A percentile compares a stretch with the other conserved stretches of the same genome.
Evolutionary conservation across 2,329 filamentous ascomycete genomes (phyloP).

Genomic region (Dactylellina parvicollis): DNA sequence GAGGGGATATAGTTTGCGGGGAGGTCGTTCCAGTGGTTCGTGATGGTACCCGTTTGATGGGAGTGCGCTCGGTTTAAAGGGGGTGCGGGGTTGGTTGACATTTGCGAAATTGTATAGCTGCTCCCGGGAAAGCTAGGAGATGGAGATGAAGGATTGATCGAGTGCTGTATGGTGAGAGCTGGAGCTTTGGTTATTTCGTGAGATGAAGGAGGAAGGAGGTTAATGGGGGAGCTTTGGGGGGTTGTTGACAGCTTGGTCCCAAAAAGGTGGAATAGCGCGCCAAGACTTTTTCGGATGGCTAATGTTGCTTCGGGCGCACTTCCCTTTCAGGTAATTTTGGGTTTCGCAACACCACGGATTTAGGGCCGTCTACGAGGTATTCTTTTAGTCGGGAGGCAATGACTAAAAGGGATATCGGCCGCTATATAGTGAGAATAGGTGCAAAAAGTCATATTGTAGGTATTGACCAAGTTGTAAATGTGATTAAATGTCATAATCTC

Average conservation of each 20-base stretch:
- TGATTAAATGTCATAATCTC: neutral
- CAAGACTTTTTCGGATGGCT: conserved; percentile 18
- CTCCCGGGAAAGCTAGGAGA: no score
- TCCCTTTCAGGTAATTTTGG: conserved; percentile 26
- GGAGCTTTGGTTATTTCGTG: neutral
- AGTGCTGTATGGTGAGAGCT: neutral
- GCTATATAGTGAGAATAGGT: no score
- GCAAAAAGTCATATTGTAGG: no score
- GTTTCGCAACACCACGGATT: conserved; percentile 28
- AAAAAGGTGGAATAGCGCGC: conserved; percentile 7
- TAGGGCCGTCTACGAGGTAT: conserved; percentile 12
- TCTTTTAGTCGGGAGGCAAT: neutral
- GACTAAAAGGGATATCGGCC: no score
- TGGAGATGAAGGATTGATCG: no score
- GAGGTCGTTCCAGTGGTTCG: conserved; percentile 59
- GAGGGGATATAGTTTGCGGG: conserved; percentile 56
- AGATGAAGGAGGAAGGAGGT: neutral
- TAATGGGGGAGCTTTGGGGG: neutral
- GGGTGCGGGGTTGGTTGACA: neutral
- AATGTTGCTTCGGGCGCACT: no score
- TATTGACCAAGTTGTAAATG: neutral
- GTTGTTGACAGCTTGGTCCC: conserved; percentile 30
- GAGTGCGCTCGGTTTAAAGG: conserved; percentile 51
- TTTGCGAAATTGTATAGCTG: neutral
- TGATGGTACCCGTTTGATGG: conserved; percentile 57